Conservation (phyloP, 140 eudicot genomes). For the Anethum foeniculum region DNA sequence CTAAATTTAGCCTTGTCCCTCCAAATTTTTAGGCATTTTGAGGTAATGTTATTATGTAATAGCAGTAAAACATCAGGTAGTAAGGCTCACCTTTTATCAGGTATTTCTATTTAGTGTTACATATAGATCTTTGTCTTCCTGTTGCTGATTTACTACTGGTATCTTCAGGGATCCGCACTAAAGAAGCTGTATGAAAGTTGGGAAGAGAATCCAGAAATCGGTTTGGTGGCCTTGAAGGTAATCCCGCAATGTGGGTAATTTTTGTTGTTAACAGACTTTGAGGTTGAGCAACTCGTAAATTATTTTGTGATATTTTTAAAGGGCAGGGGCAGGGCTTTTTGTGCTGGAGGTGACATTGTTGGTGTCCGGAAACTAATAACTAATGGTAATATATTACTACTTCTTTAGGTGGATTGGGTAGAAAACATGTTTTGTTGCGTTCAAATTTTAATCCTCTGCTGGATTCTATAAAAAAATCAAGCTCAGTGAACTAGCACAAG, state of each 20-base stretch:
- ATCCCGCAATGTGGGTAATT: neutral
- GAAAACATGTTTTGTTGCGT: neutral
- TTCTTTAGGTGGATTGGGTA: neutral
- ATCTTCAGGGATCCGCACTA: conserved; percentile 36
- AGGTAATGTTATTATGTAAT: neutral
- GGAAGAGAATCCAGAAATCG: conserved; percentile 63
- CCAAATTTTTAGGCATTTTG: neutral
- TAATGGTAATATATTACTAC: conserved; percentile 29
- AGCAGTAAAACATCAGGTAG: neutral
- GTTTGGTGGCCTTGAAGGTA: conserved; percentile 78
- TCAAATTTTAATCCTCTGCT: neutral
- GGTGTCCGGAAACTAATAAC: conserved; percentile 27
- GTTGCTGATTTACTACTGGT: neutral
- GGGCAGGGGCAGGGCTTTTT: conserved; percentile 83
- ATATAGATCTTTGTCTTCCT: neutral
- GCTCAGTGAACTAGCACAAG: neutral
- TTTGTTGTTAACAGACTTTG: neutral
- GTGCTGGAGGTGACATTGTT: conserved; percentile 85
- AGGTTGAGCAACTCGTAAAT: conserved; percentile 3
- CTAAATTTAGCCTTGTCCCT: neutral
- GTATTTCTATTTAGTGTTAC: neutral
- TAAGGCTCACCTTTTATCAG: too few species aligned
- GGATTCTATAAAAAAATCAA: neutral
- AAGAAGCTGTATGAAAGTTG: conserved; percentile 58
- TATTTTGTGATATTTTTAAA: conserved; percentile 22